phyloP scores from a whole-genome alignment of 2,329 filamentous ascomycete species.

The Trichoderma asperellum region DNA sequence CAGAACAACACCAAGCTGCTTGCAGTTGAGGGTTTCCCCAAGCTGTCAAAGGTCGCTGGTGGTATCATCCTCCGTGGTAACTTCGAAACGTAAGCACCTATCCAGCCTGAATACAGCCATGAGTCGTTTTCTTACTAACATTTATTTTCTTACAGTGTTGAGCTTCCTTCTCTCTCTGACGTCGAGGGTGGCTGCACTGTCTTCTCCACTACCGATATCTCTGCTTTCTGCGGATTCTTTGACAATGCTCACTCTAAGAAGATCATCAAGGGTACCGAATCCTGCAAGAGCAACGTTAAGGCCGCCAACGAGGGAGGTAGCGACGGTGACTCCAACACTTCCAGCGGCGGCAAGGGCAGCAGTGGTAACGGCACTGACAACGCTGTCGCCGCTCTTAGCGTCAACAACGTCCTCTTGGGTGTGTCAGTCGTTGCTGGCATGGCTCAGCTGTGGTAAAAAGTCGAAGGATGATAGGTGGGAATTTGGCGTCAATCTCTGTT shows the following conservation, averaged over 20 bases:
- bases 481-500: conserved; percentile 45
- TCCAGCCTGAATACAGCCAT: conserved; percentile 22
- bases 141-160: conserved; percentile 57
- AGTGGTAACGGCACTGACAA: conserved; percentile 40
- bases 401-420: conserved; percentile 53
- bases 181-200: conserved; percentile 75
- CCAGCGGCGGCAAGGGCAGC: conserved; percentile 35
- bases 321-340: conserved; percentile 38
- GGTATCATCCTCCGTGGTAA: conserved; percentile 84
- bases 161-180: conserved; percentile 67
- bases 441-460: conserved; percentile 56
- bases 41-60: conserved; percentile 72
- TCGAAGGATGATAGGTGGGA: conserved; percentile 38
- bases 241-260: conserved; percentile 46
- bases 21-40: conserved; percentile 67
- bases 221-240: conserved; percentile 58
- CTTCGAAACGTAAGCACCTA: conserved; percentile 74
- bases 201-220: conserved; percentile 66
- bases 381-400: conserved; percentile 50
- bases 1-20: conserved; percentile 84
- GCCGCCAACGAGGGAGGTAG: conserved; percentile 55
- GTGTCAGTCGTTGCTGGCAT: conserved; percentile 53
- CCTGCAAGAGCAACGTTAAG: conserved; percentile 56
- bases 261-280: conserved; percentile 49
- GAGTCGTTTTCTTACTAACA: not conserved